phyloP scores from a whole-genome alignment of 768 basidiomycete genomes.

The Kwoniella heveanensis region DNA sequence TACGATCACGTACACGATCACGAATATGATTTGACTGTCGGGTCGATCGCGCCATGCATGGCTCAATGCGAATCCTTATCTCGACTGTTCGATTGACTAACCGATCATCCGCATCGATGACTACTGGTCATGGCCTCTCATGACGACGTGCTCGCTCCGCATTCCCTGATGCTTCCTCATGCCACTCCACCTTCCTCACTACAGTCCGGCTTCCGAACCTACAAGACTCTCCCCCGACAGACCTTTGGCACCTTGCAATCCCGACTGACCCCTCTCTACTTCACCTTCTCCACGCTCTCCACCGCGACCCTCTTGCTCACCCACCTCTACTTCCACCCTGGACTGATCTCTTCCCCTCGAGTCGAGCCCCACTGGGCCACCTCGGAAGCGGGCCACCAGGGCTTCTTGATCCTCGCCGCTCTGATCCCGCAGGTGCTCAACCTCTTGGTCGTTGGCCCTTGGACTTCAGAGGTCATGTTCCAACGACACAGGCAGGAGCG shows the following conservation, averaged over 20 bases:
- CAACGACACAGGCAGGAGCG: conserved; percentile 73
- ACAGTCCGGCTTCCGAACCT: conserved; percentile 38
- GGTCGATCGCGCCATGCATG: too few species aligned
- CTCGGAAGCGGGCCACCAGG: conserved; percentile 45
- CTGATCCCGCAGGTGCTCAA: conserved; percentile 63
- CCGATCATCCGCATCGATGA: too few species aligned
- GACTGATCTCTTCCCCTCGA: conserved; percentile 62
- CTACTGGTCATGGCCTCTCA: too few species aligned
- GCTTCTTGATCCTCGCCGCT: conserved; percentile 36
- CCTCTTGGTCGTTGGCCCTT: conserved; percentile 70
- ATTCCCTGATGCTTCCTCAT: too few species aligned
- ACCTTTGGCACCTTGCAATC: conserved; percentile 76
- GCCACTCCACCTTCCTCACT: not conserved
- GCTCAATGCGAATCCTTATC: too few species aligned
- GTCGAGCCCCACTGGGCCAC: conserved; percentile 55
- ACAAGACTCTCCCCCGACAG: conserved; percentile 60
- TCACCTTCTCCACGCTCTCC: conserved; percentile 64
- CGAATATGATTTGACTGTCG: too few species aligned
- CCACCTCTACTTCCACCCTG: conserved; percentile 64
- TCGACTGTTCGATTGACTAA: too few species aligned
- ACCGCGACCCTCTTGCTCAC: conserved; percentile 62
- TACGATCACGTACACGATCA: too few species aligned
- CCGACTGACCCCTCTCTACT: conserved; percentile 74
- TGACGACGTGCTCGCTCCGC: too few species aligned
- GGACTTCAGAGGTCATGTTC: conserved; percentile 76